A percentile compares a stretch with the other conserved stretches of the same genome.
Conservation (phyloP, 1,139 yeast genomes). For the Geotrichum klebahnii region DNA sequence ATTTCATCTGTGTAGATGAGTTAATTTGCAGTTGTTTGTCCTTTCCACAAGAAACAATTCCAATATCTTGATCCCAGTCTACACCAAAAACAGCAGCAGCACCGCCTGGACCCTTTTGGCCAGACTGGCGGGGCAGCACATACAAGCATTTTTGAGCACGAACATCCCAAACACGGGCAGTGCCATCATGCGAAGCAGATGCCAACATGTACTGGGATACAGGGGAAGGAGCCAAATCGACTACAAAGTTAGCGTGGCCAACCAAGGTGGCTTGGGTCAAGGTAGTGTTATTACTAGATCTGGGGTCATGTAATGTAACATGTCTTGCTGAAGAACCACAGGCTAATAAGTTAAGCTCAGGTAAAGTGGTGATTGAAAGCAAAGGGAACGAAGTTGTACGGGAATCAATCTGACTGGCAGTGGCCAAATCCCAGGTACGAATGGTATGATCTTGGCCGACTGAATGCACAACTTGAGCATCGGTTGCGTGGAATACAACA, state of each 20-base stretch:
- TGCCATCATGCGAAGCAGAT: conserved; percentile 92
- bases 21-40: conserved; percentile 91
- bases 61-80: conserved; percentile 74
- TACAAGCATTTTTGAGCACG: conserved; percentile 82
- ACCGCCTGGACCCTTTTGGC: conserved; percentile 24
- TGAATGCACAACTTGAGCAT: conserved; percentile 78
- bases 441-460: conserved; percentile 94
- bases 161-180: conserved; percentile 92
- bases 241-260: conserved; percentile 92
- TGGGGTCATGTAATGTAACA: conserved; percentile 87
- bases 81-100: conserved; percentile 74
- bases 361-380: conserved; percentile 63
- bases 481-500: conserved; percentile 66
- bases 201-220: conserved; percentile 69
- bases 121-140: conserved; percentile 69
- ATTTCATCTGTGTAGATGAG: conserved; percentile 19
- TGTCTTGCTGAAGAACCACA: conserved; percentile 96
- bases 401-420: conserved; percentile 78
- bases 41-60: conserved; percentile 89
- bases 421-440: conserved; percentile 92
- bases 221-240: conserved; percentile 68
- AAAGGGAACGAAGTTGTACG: conserved; percentile 85
- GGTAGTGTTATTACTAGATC: conserved; percentile 41
- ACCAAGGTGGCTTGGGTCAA: conserved; percentile 64
- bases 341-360: conserved; percentile 61